These are phyloP conservation scores for Macrolepiota fuliginosa DNA, from an alignment of 768 basidiomycete genomes.

Conservation along the genomic window DNA sequence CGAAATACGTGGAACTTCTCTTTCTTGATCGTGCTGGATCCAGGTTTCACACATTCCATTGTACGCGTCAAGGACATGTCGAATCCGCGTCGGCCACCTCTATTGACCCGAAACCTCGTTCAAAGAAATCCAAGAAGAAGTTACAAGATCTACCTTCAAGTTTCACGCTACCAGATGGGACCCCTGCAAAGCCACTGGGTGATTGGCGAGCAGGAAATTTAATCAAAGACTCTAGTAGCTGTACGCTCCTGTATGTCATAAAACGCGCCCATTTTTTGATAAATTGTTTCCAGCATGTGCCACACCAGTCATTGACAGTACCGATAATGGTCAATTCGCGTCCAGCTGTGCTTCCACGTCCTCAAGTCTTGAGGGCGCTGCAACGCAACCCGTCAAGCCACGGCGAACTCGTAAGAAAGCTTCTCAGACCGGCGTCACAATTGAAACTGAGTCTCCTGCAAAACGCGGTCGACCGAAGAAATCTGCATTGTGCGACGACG, in stretches of 20 bases:
- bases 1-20: neutral
- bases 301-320: constrained; percentile 9
- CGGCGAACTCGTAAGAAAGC: neutral
- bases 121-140: constrained; percentile 36
- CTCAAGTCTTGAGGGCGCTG: neutral
- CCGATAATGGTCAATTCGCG: neutral
- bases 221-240: constrained; percentile 8
- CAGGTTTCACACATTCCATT: neutral
- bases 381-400: neutral
- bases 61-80: constrained; percentile 13
- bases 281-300: constrained; percentile 6
- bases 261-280: neutral
- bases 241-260: constrained; percentile 9
- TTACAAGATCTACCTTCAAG: constrained; percentile 56
- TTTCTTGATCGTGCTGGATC: neutral
- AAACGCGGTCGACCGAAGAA: constrained; percentile 8
- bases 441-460: neutral
- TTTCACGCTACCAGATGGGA: constrained; percentile 42
- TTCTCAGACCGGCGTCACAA: neutral
- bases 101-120: neutral
- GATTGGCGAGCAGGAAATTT: constrained; percentile 34
- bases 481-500: neutral
- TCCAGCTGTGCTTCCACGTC: neutral
- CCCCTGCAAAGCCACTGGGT: constrained; percentile 36
- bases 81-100: neutral